Evolutionary conservation across 1,284 basidiomycete genomes (phyloP).

Genomic region (Malassezia pachydermatis): DNA sequence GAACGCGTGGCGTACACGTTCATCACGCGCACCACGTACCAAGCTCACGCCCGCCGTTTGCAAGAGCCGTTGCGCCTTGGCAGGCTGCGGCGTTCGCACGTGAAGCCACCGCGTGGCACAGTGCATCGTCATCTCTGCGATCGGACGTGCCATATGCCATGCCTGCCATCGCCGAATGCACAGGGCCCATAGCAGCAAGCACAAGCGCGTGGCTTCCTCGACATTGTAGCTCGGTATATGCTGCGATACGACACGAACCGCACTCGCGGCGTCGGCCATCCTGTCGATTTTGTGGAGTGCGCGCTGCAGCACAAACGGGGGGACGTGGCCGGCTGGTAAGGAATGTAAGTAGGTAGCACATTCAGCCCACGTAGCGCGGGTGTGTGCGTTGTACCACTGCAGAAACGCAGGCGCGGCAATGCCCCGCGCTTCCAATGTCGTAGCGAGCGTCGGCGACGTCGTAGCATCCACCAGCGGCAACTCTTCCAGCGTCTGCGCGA

Average conservation of each 20-base stretch:
- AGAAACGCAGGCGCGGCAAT: background rate
- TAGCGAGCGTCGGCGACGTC: background rate
- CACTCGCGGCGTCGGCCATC: conserved; percentile 6
- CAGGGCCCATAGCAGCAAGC: background rate
- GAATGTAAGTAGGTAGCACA: background rate
- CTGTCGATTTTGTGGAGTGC: background rate
- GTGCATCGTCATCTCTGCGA: background rate
- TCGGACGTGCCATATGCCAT: conserved; percentile 6
- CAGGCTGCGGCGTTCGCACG: background rate
- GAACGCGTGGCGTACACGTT: conserved; percentile 9
- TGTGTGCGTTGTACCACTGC: conserved; percentile 15
- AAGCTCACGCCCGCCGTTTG: background rate
- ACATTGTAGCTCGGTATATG: background rate
- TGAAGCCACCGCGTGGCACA: conserved; percentile 1
- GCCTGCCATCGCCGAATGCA: background rate
- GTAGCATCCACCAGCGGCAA: conserved; percentile 5
- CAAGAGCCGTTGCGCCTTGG: conserved; percentile 3
- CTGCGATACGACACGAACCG: conserved; percentile 1
- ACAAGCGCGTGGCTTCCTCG: conserved; percentile 4
- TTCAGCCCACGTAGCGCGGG: conserved; percentile 7
- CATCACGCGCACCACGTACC: conserved; percentile 1
- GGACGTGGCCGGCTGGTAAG: background rate
- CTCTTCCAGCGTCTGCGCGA: conserved; percentile 2
- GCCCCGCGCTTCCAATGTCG: background rate
- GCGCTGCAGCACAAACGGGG: conserved; percentile 18